Evolutionary conservation across 129 eudicot genomes (phyloP), one percentile per base, ranked within the genome.

Genomic region (Mikania micrantha): DNA sequence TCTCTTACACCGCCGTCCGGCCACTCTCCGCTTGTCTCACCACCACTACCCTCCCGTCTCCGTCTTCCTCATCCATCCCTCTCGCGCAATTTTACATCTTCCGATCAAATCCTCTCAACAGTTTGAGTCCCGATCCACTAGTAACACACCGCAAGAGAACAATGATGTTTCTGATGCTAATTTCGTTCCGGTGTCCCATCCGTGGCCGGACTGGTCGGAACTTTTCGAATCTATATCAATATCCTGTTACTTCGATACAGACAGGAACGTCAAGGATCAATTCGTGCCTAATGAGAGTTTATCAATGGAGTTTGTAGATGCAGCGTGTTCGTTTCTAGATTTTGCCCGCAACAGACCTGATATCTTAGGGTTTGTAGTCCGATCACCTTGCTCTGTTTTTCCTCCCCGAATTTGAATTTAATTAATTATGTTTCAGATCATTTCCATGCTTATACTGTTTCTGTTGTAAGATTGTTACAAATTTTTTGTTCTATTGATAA

Each of bases 141-240:
- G 27, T 47, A 65, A 65, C 56, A 28, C 80, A 10, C 62, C 47
- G 67, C 29, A 12, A 58, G 63, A 63, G 12, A 56, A 67, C 53
- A 19, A 49, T 53, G 27, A 59, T 41, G 66, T 32, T 31, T n/a
- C 78, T 10, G 72, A 75, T 64, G 42, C 36, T 4, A 3, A 50
- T 32, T 60, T 69, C 58, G 44, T 39, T 69, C 49, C 79, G n/a
- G 4, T 65, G 34, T 25, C 66, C 24, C 95, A 81, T 62, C 90
- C 95, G 1, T 88, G 95, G 92, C 95, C 90, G 44, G 96, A 88
- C 64, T 82, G 83, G 87, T 73, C 76, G 9, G 36, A 73, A 2
- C 67, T 92, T 0, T 22, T 92, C 7, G 60, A 77, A 45, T 49
- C 60, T n/a, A 3, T 86, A 66, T 74, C 69, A 10, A 7, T 50